Evolutionary conservation across 2,329 filamentous ascomycete species (phyloP).

Genomic region (Thelonectria rubi): DNA sequence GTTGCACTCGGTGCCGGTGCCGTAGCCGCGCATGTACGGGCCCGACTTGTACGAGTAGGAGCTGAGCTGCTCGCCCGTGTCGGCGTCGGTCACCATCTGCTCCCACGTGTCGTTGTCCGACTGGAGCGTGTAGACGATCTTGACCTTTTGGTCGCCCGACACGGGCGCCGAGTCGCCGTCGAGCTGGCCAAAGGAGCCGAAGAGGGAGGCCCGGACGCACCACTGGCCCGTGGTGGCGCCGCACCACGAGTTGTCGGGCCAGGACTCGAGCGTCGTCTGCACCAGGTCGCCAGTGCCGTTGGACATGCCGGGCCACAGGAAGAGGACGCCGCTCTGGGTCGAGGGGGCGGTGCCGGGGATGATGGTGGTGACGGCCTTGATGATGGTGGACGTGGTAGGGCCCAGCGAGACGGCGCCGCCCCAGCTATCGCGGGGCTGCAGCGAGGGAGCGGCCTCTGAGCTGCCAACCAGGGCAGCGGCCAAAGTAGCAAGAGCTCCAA

Average conservation of each 20-base stretch:
- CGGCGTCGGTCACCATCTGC: conserved; percentile 32
- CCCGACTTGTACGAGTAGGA: conserved; percentile 31
- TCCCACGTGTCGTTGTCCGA: conserved; percentile 35
- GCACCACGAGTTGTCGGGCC: conserved; percentile 36
- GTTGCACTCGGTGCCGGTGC: conserved; percentile 36
- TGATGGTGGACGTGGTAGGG: conserved; percentile 33
- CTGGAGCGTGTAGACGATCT: conserved; percentile 32
- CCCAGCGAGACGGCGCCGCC: conserved; percentile 35
- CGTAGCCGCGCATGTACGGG: conserved; percentile 34
- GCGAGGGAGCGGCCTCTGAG: conserved; percentile 19
- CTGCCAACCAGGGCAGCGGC: conserved; percentile 26
- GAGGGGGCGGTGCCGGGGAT: conserved; percentile 28
- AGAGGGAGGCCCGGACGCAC: conserved; percentile 34
- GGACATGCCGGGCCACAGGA: conserved; percentile 36
- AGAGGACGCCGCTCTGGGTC: conserved; percentile 29
- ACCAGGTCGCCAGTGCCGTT: conserved; percentile 35
- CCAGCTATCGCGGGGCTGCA: conserved; percentile 27
- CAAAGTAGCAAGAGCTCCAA: conserved; percentile 24
- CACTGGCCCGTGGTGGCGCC: conserved; percentile 31
- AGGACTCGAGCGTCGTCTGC: conserved; percentile 34
- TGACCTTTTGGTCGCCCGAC: conserved; percentile 32
- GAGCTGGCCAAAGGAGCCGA: conserved; percentile 34
- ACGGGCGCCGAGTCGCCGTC: conserved; percentile 27
- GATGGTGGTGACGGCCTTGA: conserved; percentile 36
- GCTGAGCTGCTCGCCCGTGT: conserved; percentile 29